Evolutionary conservation across 169 alveolate species (phyloP), one percentile per base, ranked within the genome.

Genomic region (Babesia sp.): DNA sequence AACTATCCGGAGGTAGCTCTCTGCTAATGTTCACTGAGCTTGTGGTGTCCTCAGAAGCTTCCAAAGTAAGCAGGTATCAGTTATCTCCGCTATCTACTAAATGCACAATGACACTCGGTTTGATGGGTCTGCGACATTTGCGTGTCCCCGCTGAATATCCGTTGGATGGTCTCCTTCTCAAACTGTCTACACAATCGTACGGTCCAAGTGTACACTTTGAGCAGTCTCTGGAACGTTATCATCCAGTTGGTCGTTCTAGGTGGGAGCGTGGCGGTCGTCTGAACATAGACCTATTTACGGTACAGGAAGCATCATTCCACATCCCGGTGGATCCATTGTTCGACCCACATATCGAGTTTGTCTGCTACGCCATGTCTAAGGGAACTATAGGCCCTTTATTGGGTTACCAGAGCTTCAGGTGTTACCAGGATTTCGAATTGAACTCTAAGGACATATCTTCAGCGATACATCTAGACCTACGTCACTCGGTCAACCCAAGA

Each of bases 301-400:
- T 90, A 34, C 91, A 76, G 36, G 42, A 87, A 33, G 48, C 90
- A 26, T 87, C 89, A 16, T 84, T 93, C 48, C 88, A 90, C 83
- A 60, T 91, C 37, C 97, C 97, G 18, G 69, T 88, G 26, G 95
- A 91, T 48, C 95, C 95, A 8, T 63, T 94, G 22, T 93, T 70
- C 73, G 96, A 94, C 76, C 96, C 97, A 9, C 87, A 64, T 46
- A 74, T 94, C 37, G 90, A 91, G 55, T 53, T 79, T 26, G n/a
- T 9, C 16, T 64, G 59, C 61, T 50, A 36, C 37, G 74, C 63
- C 20, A 64, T 31, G 24, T 64, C 61, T 1, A 34, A 31, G 50
- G 74, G 74, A 9, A 11, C 7, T 5, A 3, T 45, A 29, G 74
- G 74, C 51, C 61, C 53, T 12, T 45, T 64, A 20, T 9, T 64